phyloP scores from a whole-genome alignment of 108 stramenopile genomes.

The Skeletonema menzelii region DNA sequence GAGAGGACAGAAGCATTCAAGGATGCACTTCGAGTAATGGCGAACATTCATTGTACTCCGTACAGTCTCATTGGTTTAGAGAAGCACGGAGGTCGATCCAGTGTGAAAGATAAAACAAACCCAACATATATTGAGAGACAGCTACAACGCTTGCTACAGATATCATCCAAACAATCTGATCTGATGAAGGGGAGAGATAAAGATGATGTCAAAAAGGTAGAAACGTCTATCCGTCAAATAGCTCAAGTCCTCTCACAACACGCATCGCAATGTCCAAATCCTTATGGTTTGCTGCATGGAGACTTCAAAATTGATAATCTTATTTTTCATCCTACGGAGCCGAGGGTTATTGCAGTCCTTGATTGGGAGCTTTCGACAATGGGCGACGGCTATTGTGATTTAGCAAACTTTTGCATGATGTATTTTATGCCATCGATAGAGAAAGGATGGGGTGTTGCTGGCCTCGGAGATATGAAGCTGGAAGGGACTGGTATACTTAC shows the following conservation, averaged over 20 bases:
- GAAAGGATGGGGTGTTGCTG: slow-evolving; percentile 58
- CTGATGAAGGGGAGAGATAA: slow-evolving; percentile 21
- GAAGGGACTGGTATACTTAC: slow-evolving; percentile 72
- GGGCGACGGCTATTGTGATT: slow-evolving; percentile 90
- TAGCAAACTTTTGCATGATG: slow-evolving; percentile 93
- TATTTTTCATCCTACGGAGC: slow-evolving; percentile 88
- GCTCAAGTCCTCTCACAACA: slow-evolving; percentile 50
- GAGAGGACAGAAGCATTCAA: slow-evolving; percentile 72
- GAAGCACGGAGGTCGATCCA: slow-evolving; percentile 60
- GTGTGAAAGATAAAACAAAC: not conserved
- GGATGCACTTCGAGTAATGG: slow-evolving; percentile 77
- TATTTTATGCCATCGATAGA: slow-evolving; percentile 71
- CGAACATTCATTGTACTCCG: slow-evolving; percentile 70
- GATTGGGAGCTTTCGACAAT: slow-evolving; percentile 97
- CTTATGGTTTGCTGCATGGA: slow-evolving; percentile 83
- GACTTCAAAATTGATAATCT: slow-evolving; percentile 98
- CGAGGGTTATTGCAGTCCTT: slow-evolving; percentile 89
- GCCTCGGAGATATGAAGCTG: slow-evolving; percentile 53
- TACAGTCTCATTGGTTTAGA: slow-evolving; percentile 63
- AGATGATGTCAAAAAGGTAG: slow-evolving; percentile 18
- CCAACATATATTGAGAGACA: slow-evolving; percentile 67
- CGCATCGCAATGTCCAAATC: slow-evolving; percentile 58
- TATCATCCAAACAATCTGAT: slow-evolving; percentile 71
- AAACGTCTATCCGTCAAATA: slow-evolving; percentile 28
- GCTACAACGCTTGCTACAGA: slow-evolving; percentile 66